Evolutionary conservation across 257 asterid genomes (phyloP), one percentile per base, ranked within the genome.

Genomic region (Rehmannia glutinosa): DNA sequence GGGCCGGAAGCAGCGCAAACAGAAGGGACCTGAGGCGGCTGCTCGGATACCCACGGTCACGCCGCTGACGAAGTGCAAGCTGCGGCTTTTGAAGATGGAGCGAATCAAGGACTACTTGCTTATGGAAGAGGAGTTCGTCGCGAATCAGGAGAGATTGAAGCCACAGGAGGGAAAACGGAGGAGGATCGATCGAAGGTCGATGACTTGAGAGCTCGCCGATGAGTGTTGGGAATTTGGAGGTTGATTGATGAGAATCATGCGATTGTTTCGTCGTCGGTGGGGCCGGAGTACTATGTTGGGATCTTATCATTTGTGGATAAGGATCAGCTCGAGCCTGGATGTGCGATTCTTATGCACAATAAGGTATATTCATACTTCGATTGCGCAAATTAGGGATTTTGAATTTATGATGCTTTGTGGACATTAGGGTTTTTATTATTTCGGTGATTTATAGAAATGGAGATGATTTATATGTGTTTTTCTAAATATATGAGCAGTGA

Each of bases 91-190:
- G 21, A 88, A 91, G 81, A 85, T 91, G 16, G 96, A 91, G 55
- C 67, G 95, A 2, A 83, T 88, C 52, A 86, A 91, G 76, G 95
- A 91, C 69, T 91, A 86, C 35, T 78, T 91, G 12, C 62, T 88
- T 4, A 91, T 91, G 97, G 96, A 91, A 39, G 96, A 88, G 75
- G 96, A 91, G 79, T 88, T 88, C 66, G 97, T 91, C 7, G 81
- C 95, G 8, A 88, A 86, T 78, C 96, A 88, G 67, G 97, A 91
- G 76, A 61, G 92, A 32, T 56, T 91, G 77, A 91, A 88, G 76
- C 97, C 96, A 28, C 97, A 88, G 76, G 95, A 88, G 80, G 97
- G 83, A 91, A 88, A 78, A 91, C 93, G 9, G 97, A 88, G 80
- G 95, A 88, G 78, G 96, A 91, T 68, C 66, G 95, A 19, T 86